A percentile compares a stretch with the other conserved stretches of the same genome.
These are phyloP conservation scores for Thelonectria rubi DNA, from an alignment of 2,329 filamentous ascomycete genomes.

Conservation along the genomic window DNA sequence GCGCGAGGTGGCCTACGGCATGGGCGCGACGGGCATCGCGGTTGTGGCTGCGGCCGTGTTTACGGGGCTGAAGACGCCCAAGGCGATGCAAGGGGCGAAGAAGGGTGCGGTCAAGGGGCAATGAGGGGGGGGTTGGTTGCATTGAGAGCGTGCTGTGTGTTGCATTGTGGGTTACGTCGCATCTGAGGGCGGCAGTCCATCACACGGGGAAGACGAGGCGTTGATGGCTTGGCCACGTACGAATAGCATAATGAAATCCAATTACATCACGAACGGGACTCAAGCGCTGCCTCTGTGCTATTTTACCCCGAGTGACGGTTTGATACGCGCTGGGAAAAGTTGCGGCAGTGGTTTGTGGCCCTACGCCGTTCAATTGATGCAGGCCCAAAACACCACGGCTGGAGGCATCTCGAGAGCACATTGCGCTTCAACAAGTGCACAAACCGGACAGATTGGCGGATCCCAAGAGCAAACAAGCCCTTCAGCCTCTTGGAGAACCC, in stretches of 20 bases:
- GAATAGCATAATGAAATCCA: too few species aligned
- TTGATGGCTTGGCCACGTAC: neutral
- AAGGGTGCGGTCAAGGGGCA: slow-evolving; percentile 32
- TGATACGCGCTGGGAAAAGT: too few species aligned
- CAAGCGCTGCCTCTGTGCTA: too few species aligned
- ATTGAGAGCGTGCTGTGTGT: neutral
- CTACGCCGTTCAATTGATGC: too few species aligned
- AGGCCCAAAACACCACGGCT: neutral
- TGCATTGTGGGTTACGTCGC: neutral
- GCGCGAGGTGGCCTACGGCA: slow-evolving; percentile 81
- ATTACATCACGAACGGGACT: too few species aligned
- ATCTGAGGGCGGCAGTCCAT: neutral
- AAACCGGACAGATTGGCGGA: too few species aligned
- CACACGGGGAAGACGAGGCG: neutral
- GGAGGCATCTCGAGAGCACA: too few species aligned
- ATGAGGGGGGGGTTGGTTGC: slow-evolving; percentile 16
- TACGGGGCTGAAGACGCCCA: slow-evolving; percentile 73
- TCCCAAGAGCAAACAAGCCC: too few species aligned
- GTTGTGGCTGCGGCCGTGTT: slow-evolving; percentile 78
- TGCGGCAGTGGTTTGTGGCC: too few species aligned
- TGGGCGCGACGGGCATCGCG: slow-evolving; percentile 83
- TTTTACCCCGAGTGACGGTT: too few species aligned
- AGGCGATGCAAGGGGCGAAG: slow-evolving; percentile 31
- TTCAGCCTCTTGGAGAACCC: neutral
- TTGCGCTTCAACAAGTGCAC: too few species aligned